Conservation (phyloP, 148 eudicot genomes). For the Fallopia convolvulus region DNA sequence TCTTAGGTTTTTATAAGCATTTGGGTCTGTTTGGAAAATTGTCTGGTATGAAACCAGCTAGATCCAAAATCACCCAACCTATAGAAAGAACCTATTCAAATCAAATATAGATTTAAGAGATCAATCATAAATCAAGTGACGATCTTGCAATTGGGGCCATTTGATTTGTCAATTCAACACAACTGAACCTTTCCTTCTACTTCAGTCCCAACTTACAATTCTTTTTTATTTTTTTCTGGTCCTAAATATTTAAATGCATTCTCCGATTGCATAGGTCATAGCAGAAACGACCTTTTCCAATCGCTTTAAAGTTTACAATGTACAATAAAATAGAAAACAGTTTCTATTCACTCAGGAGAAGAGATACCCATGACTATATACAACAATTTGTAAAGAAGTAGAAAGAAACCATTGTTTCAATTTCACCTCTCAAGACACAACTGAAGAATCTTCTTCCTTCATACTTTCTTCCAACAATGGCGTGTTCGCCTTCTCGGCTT, state of each 20-base stretch:
- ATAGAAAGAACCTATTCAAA: too few species aligned
- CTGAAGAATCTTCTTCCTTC: slow-evolving; percentile 12
- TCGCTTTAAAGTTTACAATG: too few species aligned
- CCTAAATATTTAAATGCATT: too few species aligned
- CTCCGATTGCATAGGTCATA: too few species aligned
- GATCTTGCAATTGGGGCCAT: not conserved
- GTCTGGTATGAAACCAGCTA: too few species aligned
- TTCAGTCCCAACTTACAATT: not conserved
- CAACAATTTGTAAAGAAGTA: not conserved
- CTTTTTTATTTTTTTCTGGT: too few species aligned
- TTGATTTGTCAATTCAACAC: not conserved
- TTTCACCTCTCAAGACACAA: not conserved
- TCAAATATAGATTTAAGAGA: not conserved
- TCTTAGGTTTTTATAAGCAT: too few species aligned
- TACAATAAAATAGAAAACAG: not conserved
- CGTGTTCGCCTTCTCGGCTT: slow-evolving; percentile 22
- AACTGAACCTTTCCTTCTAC: not conserved
- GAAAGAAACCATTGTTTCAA: not conserved
- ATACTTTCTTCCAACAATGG: slow-evolving; percentile 41
- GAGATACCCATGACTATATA: not conserved
- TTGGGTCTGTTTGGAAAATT: too few species aligned
- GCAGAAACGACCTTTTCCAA: too few species aligned
- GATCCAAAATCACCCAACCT: too few species aligned
- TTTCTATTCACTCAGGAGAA: not conserved
- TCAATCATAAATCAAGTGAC: not conserved